Evolutionary conservation across 2,329 filamentous ascomycete genomes (phyloP), one percentile per base, ranked within the genome.

Genomic region (Lasiodiplodia gonubiensis): DNA sequence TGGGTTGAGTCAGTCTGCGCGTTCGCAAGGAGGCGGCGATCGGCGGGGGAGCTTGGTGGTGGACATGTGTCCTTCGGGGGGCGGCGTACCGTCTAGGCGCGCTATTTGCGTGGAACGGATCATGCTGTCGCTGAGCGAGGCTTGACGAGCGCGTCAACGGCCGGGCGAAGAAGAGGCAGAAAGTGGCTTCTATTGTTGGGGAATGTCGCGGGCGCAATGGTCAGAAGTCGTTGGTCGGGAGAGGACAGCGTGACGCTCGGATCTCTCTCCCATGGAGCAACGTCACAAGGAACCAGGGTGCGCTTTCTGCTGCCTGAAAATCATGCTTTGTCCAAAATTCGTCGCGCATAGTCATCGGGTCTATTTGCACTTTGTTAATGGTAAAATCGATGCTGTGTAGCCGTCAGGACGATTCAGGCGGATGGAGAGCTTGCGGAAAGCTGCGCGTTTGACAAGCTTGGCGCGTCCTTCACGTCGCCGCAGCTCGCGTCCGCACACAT

Each of bases 21-120:
- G 30, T n/a, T 12, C 5, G n/a, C 42, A 35, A 11, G 27, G 46
- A 63, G 27, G 42, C 6, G 25, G 54, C 68, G 67, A 64, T 59
- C 69, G 46, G 49, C 64, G 55, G 61, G 33, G 52, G 52, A 68
- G 66, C 66, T 60, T 35, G 39, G 39, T 39, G 59, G 53, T 61
- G 60, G 52, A 64, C 67, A 70, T 69, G 57, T 42, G 66, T 48
- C 59, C 59, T 57, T 25, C 35, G 30, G 67, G 55, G 51, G 53
- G 42, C 46, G 12, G 71, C 80, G 70, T 78, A 95, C 93, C 94
- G 82, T 98, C 95, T 63, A 98, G 87, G 80, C 95, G 88, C 71
- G 93, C 91, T 82, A 99, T 97, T 82, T 97, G 92, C 64, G 94
- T 99, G 75, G 94, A 95, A 79, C 88, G 89, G 75, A 97, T 94